Evolutionary conservation across 768 basidiomycete genomes (phyloP).

Genomic region (Tephrocybe sp.): DNA sequence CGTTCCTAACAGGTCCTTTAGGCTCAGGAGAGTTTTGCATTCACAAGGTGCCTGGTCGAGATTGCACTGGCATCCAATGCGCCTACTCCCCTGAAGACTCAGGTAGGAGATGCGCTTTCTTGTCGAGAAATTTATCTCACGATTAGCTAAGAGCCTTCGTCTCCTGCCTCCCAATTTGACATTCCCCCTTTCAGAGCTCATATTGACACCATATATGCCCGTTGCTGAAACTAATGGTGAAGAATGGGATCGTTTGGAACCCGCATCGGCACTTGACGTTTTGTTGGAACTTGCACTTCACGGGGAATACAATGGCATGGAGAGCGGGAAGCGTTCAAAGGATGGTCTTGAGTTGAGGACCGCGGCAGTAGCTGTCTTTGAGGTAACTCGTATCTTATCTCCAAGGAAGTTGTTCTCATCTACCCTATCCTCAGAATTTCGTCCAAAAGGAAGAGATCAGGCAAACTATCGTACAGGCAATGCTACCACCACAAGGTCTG

Average conservation of each 20-base stretch:
- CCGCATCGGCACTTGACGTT: constrained; percentile 76
- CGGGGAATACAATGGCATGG: constrained; percentile 81
- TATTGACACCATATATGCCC: constrained; percentile 71
- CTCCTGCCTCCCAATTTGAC: constrained; percentile 46
- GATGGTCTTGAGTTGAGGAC: constrained; percentile 73
- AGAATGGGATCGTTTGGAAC: constrained; percentile 88
- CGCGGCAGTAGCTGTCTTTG: constrained; percentile 79
- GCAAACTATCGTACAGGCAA: constrained; percentile 65
- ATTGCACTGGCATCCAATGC: constrained; percentile 92
- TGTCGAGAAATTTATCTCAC: constrained; percentile 4
- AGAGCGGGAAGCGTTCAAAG: constrained; percentile 54
- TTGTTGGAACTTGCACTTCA: constrained; percentile 81
- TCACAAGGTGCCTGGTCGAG: constrained; percentile 80
- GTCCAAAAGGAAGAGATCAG: constrained; percentile 70
- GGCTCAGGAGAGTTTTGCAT: constrained; percentile 56
- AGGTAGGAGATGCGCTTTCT: constrained; percentile 42
- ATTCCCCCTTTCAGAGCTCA: constrained; percentile 65
- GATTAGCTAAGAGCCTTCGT: constrained; percentile 37
- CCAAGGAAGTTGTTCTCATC: constrained; percentile 1
- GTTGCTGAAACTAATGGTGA: constrained; percentile 84
- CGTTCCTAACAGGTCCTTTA: constrained; percentile 21
- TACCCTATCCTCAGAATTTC: constrained; percentile 53
- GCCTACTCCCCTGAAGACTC: constrained; percentile 82
- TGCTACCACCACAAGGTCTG: constrained; percentile 57
- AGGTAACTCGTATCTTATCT: constrained; percentile 43